phyloP scores from a whole-genome alignment of 2,329 filamentous ascomycete species.

The Phyllosticta citriasiana region DNA sequence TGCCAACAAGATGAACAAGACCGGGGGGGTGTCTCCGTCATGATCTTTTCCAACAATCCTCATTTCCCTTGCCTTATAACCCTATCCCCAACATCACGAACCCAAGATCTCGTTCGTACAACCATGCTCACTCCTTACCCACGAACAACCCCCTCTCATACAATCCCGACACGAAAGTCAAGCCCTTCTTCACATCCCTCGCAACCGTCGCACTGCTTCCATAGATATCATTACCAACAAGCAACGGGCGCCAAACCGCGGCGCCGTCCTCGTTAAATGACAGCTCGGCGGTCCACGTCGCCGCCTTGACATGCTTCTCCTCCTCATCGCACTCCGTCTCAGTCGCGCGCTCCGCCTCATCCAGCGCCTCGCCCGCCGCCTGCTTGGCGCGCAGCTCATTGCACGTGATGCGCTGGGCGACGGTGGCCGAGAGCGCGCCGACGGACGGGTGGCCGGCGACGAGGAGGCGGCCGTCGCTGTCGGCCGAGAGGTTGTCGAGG shows the following conservation, averaged over 20 bases:
- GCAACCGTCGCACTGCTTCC: constrained; percentile 28
- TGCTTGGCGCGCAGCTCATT: constrained; percentile 11
- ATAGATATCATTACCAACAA: constrained; percentile 24
- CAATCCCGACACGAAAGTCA: constrained; percentile 29
- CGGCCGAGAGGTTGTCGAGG: constrained; percentile 33
- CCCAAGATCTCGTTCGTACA: too few relatives aligned
- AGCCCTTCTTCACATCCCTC: constrained; percentile 26
- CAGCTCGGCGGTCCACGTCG: constrained; percentile 25
- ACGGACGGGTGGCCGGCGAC: constrained; percentile 33
- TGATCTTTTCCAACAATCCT: not conserved
- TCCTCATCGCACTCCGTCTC: constrained; percentile 9
- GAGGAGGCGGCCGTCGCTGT: constrained; percentile 27
- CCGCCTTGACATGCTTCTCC: constrained; percentile 17
- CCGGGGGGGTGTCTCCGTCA: too few relatives aligned
- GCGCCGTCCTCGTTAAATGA: constrained; percentile 14
- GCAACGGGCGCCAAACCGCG: constrained; percentile 21
- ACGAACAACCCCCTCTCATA: constrained; percentile 33
- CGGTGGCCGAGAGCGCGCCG: constrained; percentile 16
- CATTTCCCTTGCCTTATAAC: not conserved
- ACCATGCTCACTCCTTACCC: not conserved
- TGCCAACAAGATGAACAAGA: too few relatives aligned
- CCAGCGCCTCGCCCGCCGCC: constrained; percentile 8
- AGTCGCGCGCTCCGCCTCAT: constrained; percentile 6
- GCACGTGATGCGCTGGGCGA: not conserved
- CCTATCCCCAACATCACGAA: not conserved